phyloP scores from a whole-genome alignment of 345 rosid genomes.

The Cardamine chenopodiifolia region DNA sequence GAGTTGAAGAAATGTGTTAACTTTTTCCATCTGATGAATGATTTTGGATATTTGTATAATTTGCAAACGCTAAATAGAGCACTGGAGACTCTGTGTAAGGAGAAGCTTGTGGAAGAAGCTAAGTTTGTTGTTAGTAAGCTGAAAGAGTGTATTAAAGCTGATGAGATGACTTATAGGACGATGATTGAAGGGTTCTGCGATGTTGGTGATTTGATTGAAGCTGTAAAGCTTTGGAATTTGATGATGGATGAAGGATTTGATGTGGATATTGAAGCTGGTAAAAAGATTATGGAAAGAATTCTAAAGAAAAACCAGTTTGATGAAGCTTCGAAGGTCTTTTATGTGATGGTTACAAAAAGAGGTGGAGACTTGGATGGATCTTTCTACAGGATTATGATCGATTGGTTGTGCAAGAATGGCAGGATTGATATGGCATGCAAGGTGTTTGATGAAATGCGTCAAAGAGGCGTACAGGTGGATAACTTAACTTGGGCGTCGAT shows the following conservation, averaged over 20 bases:
- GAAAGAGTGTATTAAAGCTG: constrained; percentile 54
- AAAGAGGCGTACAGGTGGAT: constrained; percentile 61
- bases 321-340: constrained; percentile 69
- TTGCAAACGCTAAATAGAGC: constrained; percentile 57
- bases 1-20: constrained; percentile 72
- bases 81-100: constrained; percentile 57
- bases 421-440: constrained; percentile 49
- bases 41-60: constrained; percentile 53
- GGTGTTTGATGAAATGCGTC: constrained; percentile 69
- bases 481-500: constrained; percentile 51
- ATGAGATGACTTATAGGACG: constrained; percentile 62
- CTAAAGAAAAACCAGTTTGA: constrained; percentile 59
- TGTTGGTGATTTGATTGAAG: constrained; percentile 70
- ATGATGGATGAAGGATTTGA: constrained; percentile 75
- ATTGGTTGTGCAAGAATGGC: constrained; percentile 76
- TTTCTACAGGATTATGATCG: constrained; percentile 67
- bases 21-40: constrained; percentile 71
- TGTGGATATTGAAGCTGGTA: constrained; percentile 56
- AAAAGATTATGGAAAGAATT: constrained; percentile 66
- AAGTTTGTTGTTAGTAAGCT: constrained; percentile 59
- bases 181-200: constrained; percentile 69
- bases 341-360: constrained; percentile 54
- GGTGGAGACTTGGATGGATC: constrained; percentile 60
- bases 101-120: constrained; percentile 71
- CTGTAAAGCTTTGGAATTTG: constrained; percentile 75